phyloP scores from a whole-genome alignment of 23 red algal species.

The Gracilaria caudata region DNA sequence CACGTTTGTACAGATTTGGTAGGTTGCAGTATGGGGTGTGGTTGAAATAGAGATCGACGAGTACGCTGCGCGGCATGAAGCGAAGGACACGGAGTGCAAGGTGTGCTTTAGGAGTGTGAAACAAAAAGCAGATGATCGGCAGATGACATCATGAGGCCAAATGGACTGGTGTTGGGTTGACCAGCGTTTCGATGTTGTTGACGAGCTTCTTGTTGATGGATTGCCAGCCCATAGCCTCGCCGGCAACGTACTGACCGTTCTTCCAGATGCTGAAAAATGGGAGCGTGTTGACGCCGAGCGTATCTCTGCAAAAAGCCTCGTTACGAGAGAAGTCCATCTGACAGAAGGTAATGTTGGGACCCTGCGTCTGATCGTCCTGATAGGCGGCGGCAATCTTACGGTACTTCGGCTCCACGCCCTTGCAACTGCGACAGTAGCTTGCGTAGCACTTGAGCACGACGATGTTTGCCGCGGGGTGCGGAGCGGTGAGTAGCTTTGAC shows the following conservation, averaged over 20 bases:
- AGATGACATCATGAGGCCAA: neutral
- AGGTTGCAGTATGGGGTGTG: neutral
- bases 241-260: slow-evolving; percentile 22
- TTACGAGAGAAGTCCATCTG: slow-evolving; percentile 52
- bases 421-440: slow-evolving; percentile 38
- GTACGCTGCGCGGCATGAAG: neutral
- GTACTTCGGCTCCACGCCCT: slow-evolving; percentile 49
- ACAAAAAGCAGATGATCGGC: neutral
- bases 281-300: slow-evolving; percentile 28
- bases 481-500: slow-evolving; percentile 4
- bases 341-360: slow-evolving; percentile 25
- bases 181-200: slow-evolving; percentile 18
- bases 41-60: neutral
- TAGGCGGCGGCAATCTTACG: slow-evolving; percentile 61
- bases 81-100: slow-evolving; percentile 13
- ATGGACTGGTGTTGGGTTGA: neutral
- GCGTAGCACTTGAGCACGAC: slow-evolving; percentile 48
- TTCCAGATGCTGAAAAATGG: slow-evolving; percentile 53
- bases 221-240: slow-evolving; percentile 57
- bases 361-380: neutral
- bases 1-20: neutral
- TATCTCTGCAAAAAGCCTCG: slow-evolving; percentile 40
- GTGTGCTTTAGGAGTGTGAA: slow-evolving; percentile 11
- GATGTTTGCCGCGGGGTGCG: slow-evolving; percentile 9
- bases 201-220: slow-evolving; percentile 39